phyloP scores from a whole-genome alignment of 495 filamentous ascomycete genomes.

The Podospora pseudoanserina region DNA sequence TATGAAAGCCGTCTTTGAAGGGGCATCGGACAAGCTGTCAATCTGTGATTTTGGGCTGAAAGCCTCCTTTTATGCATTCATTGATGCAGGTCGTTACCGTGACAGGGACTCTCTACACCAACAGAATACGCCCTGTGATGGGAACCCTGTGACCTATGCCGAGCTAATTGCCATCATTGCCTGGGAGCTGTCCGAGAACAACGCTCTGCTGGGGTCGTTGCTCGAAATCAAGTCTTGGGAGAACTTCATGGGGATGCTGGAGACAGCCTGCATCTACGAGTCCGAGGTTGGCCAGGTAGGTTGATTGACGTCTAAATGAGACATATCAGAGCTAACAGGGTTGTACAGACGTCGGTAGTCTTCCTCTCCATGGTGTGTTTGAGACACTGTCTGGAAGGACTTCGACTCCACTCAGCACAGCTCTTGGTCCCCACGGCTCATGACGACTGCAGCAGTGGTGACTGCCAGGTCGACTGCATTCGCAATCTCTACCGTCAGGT shows the following conservation, averaged over 20 bases:
- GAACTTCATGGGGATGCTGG: conserved; percentile 32
- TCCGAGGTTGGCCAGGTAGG: conserved; percentile 33
- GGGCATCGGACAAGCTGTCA: conserved; percentile 26
- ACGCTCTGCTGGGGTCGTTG: conserved; percentile 13
- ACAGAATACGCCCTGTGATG: conserved; percentile 15
- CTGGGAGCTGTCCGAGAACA: conserved; percentile 40
- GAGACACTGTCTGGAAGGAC: conserved; percentile 29
- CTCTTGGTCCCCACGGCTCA: conserved; percentile 22
- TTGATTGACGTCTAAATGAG: not conserved
- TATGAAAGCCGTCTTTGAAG: conserved; percentile 33
- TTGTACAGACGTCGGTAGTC: conserved; percentile 30
- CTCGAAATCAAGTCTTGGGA: conserved; percentile 31
- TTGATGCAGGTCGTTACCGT: conserved; percentile 29
- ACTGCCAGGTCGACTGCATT: conserved; percentile 35
- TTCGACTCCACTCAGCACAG: conserved; percentile 27
- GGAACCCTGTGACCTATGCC: conserved; percentile 24
- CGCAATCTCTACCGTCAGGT: conserved; percentile 24
- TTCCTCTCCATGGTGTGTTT: conserved; percentile 34
- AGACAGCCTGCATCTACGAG: conserved; percentile 33
- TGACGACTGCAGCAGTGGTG: conserved; percentile 22
- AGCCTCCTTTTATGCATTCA: conserved; percentile 21
- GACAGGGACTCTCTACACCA: conserved; percentile 26
- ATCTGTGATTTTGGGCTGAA: conserved; percentile 22
- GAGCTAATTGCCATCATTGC: conserved; percentile 35
- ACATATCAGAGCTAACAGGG: conserved; percentile 1